phyloP scores from a whole-genome alignment of 306 rosid species.

The Dalbergia cultrata region DNA sequence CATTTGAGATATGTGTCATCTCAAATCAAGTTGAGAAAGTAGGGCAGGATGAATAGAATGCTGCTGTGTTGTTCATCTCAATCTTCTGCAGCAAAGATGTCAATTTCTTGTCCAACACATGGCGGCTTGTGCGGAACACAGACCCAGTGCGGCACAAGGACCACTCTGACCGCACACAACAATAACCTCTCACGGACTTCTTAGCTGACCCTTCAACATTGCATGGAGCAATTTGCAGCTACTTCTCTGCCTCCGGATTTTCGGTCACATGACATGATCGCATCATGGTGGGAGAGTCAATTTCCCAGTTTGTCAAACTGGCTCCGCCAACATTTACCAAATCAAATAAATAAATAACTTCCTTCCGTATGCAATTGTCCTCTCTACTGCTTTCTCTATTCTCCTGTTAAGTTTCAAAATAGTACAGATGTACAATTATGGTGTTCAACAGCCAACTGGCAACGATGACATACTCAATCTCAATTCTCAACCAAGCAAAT shows the following conservation, averaged over 20 bases:
- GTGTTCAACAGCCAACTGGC: too few relatives aligned
- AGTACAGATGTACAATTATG: too few relatives aligned
- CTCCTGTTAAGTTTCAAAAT: too few relatives aligned
- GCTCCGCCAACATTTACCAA: constrained; percentile 13
- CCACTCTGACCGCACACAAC: constrained; percentile 40
- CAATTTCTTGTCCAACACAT: background rate
- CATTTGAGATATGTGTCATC: background rate
- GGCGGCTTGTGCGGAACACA: constrained; percentile 11
- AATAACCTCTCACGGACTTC: constrained; percentile 21
- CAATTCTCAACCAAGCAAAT: too few relatives aligned
- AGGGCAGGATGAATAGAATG: constrained; percentile 8
- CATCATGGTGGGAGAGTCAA: background rate
- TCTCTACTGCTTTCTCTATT: too few relatives aligned
- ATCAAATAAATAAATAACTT: background rate
- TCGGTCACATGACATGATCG: background rate
- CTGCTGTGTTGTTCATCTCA: constrained; percentile 15
- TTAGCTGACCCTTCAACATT: constrained; percentile 39
- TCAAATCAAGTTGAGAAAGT: constrained; percentile 17
- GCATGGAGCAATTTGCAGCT: background rate
- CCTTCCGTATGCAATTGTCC: too few relatives aligned
- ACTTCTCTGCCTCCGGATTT: background rate
- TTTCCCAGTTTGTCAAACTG: constrained; percentile 24
- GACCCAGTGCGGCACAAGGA: background rate
- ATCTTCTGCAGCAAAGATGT: constrained; percentile 8
- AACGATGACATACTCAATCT: too few relatives aligned